Evolutionary conservation across 2,329 filamentous ascomycete species (phyloP).

Genomic region (Ophiosphaerella herpotricha): DNA sequence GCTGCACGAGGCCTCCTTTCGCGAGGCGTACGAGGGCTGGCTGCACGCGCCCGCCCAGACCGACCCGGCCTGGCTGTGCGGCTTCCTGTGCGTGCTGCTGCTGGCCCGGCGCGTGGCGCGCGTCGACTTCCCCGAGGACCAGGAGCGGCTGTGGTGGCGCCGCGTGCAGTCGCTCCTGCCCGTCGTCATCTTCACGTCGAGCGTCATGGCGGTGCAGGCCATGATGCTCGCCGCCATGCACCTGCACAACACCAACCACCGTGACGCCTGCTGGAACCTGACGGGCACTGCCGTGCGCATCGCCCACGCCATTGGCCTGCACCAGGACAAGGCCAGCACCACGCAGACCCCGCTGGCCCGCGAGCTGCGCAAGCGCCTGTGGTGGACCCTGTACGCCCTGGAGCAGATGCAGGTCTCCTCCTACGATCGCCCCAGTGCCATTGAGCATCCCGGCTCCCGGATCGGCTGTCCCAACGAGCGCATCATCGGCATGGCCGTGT

Average conservation of each 20-base stretch:
- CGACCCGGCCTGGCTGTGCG: conserved; percentile 50
- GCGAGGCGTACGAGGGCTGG: conserved; percentile 48
- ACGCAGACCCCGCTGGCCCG: conserved; percentile 42
- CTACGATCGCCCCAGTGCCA: conserved; percentile 52
- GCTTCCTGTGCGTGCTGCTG: conserved; percentile 49
- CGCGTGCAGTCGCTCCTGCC: conserved; percentile 48
- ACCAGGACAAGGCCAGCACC: conserved; percentile 47
- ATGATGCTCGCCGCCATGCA: conserved; percentile 51
- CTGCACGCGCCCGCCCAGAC: conserved; percentile 31
- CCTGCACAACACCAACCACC: conserved; percentile 53
- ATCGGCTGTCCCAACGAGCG: conserved; percentile 45
- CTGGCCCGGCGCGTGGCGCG: conserved; percentile 45
- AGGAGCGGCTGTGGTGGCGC: conserved; percentile 50
- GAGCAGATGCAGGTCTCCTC: conserved; percentile 54
- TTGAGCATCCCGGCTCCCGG: conserved; percentile 44
- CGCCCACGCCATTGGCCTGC: conserved; percentile 52
- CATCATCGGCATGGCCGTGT: conserved; percentile 39
- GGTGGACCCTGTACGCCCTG: conserved; percentile 58
- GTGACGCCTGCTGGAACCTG: conserved; percentile 52
- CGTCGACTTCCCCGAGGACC: conserved; percentile 41
- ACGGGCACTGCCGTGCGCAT: conserved; percentile 51
- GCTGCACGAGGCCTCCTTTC: conserved; percentile 51
- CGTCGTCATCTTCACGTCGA: conserved; percentile 51
- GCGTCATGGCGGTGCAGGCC: conserved; percentile 49
- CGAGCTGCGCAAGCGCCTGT: conserved; percentile 57